Evolutionary conservation across 179 eudicot genomes (phyloP), one percentile per base, ranked within the genome.

Genomic region (Spinacia oleracea): DNA sequence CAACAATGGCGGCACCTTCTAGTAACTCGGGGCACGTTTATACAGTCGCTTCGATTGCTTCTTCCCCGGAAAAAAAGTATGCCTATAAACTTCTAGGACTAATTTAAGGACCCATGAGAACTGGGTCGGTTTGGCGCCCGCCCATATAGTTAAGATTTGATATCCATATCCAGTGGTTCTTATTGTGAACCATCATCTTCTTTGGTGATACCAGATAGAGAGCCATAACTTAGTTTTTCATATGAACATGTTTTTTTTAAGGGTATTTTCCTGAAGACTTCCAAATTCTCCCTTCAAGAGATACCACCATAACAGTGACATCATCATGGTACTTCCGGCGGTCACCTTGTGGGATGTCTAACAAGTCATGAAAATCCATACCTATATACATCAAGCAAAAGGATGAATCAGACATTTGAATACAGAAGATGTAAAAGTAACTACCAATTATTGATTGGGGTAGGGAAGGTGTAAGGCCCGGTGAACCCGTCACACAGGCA

Each of bases 261-360:
- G 87, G 90, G 78, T 90, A 90, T 80, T 90, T 89, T 73, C 94
- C 94, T 20, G 94, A 90, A 40, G 93, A 89, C 80, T 90, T 90
- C 91, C 90, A 90, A 70, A 89, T 87, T 83, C 90, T 84, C 55
- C 90, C 91, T 87, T 87, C 91, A 55, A 87, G 91, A 46, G 99
- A 95, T 38, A 96, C 82, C 70, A 93, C 94, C 99, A 93, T 93
- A 45, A 96, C 98, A 16, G 98, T 91, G 67, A 93, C 99, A 87
- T 96, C 99, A 69, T 93, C 98, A 81, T 96, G 99, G 88, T 90
- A 93, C 82, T 93, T 96, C 77, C 99, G 83, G 8, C 98, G 88
- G 72, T 90, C 99, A 60, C 99, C 97, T 82, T 90, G 93, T 27
- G 97, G 98, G 71, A 95, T 91, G 77, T 91, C 93, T 84, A 93